phyloP scores from a whole-genome alignment of 352 stramenopile species.

The Phytophthora sojae region DNA sequence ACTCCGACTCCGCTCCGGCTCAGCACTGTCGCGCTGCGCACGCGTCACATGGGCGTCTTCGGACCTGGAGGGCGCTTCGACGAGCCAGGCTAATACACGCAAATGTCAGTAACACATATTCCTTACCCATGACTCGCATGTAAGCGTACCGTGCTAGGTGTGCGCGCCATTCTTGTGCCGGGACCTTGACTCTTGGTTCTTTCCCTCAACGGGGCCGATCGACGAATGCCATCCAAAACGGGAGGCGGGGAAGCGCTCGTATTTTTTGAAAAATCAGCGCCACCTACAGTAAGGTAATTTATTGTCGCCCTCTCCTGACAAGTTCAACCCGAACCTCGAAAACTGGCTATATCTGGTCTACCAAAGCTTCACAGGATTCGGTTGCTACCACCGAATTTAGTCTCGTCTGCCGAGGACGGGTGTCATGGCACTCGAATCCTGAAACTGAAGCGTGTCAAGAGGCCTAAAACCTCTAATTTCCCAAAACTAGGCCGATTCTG shows the following conservation, averaged over 20 bases:
- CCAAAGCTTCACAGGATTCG: background rate
- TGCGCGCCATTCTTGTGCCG: background rate
- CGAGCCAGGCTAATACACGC: background rate
- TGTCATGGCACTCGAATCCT: too few species aligned
- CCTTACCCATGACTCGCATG: background rate
- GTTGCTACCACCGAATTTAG: background rate
- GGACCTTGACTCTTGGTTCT: background rate
- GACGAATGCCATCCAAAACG: background rate
- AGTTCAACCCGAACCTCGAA: background rate
- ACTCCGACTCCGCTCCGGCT: background rate
- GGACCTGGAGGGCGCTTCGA: background rate
- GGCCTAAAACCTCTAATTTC: too few species aligned
- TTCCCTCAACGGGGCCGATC: background rate
- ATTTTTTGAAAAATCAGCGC: background rate
- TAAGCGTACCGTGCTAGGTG: background rate
- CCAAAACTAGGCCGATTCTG: too few species aligned
- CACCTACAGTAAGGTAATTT: background rate
- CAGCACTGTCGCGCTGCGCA: background rate
- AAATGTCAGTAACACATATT: background rate
- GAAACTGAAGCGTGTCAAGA: too few species aligned
- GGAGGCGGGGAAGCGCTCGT: background rate
- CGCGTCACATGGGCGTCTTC: background rate
- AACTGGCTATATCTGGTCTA: background rate
- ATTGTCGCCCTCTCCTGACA: background rate
- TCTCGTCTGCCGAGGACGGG: too few species aligned